Evolutionary conservation across 140 eudicot species (phyloP).

Genomic region (Anethum foeniculum): DNA sequence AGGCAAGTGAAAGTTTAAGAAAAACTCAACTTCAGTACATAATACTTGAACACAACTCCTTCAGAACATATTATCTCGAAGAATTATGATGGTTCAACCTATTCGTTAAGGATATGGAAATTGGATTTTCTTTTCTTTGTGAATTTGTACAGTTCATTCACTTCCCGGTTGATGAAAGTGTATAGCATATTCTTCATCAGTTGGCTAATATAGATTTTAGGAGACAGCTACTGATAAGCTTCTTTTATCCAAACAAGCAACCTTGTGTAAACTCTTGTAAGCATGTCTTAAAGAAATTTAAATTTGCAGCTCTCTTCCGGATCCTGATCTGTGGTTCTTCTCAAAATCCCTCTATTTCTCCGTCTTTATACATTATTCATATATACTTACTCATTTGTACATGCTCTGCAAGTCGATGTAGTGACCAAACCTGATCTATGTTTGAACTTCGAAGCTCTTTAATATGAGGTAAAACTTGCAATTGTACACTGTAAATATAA

Average conservation of each 20-base stretch:
- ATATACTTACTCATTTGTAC: not conserved
- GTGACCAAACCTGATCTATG: not conserved
- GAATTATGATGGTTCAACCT: not conserved
- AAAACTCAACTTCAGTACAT: slow-evolving; percentile 7
- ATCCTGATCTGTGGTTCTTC: not conserved
- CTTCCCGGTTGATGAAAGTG: not conserved
- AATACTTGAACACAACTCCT: not conserved
- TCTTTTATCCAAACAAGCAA: not conserved
- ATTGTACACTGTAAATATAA: not conserved
- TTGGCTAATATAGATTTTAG: slow-evolving; percentile 6
- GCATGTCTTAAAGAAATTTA: not conserved
- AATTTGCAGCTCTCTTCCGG: not conserved
- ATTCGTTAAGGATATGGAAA: not conserved
- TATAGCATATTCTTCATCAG: slow-evolving; percentile 4
- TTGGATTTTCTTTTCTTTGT: not conserved
- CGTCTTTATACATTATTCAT: too few species aligned
- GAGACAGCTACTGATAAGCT: not conserved
- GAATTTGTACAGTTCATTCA: slow-evolving; percentile 11
- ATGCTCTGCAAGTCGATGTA: too few species aligned
- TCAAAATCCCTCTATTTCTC: too few species aligned
- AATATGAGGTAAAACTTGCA: not conserved
- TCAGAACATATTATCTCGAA: not conserved
- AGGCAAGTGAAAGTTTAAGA: not conserved
- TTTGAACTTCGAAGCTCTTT: not conserved
- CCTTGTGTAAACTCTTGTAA: not conserved